Base-by-base conservation (phyloP, 192 early-diverging fungal genomes). In the Allomyces macrogynus region DNA sequence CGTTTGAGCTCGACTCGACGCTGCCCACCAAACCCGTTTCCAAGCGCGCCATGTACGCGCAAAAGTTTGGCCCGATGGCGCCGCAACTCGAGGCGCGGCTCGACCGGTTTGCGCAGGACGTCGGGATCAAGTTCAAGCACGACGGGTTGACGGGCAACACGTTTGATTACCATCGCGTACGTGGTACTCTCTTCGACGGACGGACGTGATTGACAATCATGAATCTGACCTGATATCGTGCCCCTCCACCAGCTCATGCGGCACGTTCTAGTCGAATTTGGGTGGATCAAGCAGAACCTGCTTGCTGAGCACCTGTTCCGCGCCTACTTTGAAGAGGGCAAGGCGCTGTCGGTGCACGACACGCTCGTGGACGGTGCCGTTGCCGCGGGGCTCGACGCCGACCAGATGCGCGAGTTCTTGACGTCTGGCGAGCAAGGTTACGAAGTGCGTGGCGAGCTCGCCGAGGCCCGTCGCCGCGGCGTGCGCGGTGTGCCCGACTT, bases 401-500 rank as follows among this genome's bases (percentile, higher is more conserved):
- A 65, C 9, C 68, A 80, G 62, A 76, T 76, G 4, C 62, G 70
- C 25, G 65, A 57, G 24, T 87, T 79, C 62, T 64, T 89, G 44
- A 77, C 75, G 4, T 81, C 84, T 23, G 72, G 75, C 26, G 70
- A 84, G 16, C 82, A 81, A 26, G 64, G 74, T 1, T 69, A 76
- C 18, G 77, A 79, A 24, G 71, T 85, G 10, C 69, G 76, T 61
- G 64, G 71, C 4, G 72, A 75, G 24, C 75, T 88, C 24, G 68
- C 71, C 40, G 63, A 71, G 2, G 75, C 73, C 0, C 73, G 72
- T 40, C 18, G 66, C 1, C 63, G 74, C 40, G 79, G 83, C 10
- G 74, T 89, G 9, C 69, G 72, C 25, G 87, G 89, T 57, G 89
- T 91, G 22, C 89, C 89, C 32, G 76, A 83, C 63, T 84, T 85